These are phyloP conservation scores for Meyerozyma smithsonii DNA, from an alignment of 1,139 yeast species.

Conservation along the genomic window DNA sequence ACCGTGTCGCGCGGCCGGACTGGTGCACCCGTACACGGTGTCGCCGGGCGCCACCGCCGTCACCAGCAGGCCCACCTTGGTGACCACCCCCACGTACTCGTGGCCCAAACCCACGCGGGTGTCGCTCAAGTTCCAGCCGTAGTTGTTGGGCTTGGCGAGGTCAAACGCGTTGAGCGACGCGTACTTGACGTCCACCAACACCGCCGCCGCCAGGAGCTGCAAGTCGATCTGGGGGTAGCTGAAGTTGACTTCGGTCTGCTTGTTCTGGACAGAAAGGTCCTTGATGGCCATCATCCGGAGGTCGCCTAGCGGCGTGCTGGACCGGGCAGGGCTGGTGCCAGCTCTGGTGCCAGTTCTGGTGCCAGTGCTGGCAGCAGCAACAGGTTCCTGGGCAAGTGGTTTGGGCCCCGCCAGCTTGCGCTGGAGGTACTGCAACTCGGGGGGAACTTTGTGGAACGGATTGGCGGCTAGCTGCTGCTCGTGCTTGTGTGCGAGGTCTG, in stretches of 20 bases:
- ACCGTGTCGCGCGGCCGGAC: constrained; percentile 34
- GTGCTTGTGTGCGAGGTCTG: constrained; percentile 21
- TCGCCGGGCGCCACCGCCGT: constrained; percentile 27
- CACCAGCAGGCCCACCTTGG: constrained; percentile 28
- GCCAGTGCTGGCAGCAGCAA: background rate
- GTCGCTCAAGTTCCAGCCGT: constrained; percentile 33
- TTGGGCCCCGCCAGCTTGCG: constrained; percentile 20
- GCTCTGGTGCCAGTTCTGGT: constrained; percentile 6
- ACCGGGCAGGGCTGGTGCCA: no score
- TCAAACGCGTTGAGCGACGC: constrained; percentile 38
- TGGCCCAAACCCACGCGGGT: constrained; percentile 40
- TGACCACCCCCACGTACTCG: constrained; percentile 36
- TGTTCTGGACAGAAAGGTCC: constrained; percentile 39
- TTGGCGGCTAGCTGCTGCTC: constrained; percentile 23
- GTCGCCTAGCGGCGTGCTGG: no score
- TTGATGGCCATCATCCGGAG: constrained; percentile 34
- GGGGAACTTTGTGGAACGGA: constrained; percentile 41
- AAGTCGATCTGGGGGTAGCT: constrained; percentile 35
- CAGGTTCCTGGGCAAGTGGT: constrained; percentile 12
- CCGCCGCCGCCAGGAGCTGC: constrained; percentile 27
- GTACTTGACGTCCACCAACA: constrained; percentile 36
- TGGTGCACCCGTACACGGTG: constrained; percentile 33
- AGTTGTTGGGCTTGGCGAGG: constrained; percentile 33
- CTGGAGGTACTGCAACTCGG: constrained; percentile 38
- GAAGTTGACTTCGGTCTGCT: constrained; percentile 40